Evolutionary conservation across 805 yeast species (phyloP).

Genomic region (Hanseniaspora thailandica): DNA sequence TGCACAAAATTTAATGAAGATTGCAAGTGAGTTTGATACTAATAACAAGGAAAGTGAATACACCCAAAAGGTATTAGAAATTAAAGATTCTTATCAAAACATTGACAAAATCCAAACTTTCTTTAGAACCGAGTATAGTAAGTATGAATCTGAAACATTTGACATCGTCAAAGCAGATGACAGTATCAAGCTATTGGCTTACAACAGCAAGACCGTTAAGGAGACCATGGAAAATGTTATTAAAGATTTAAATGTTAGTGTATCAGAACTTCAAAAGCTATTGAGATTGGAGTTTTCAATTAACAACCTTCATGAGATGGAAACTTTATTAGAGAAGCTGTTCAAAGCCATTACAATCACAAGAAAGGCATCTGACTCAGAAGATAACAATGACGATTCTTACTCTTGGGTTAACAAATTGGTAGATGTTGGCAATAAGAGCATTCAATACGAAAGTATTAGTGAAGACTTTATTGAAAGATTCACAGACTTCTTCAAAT

Average conservation of each 20-base stretch:
- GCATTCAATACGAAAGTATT: slow-evolving; percentile 46
- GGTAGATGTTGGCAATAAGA: slow-evolving; percentile 58
- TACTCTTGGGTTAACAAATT: slow-evolving; percentile 26
- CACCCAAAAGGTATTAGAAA: slow-evolving; percentile 33
- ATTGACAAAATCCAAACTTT: slow-evolving; percentile 44
- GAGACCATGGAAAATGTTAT: slow-evolving; percentile 58
- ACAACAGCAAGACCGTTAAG: slow-evolving; percentile 67
- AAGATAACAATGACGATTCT: slow-evolving; percentile 31
- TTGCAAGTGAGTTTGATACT: neutral
- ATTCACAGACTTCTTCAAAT: slow-evolving; percentile 34
- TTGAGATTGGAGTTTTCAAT: slow-evolving; percentile 39
- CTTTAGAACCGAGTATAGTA: slow-evolving; percentile 49
- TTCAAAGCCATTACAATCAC: slow-evolving; percentile 57
- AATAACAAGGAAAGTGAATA: neutral
- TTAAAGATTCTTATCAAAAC: slow-evolving; percentile 43
- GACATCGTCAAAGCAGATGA: slow-evolving; percentile 63
- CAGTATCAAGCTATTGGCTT: slow-evolving; percentile 72
- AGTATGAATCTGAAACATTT: slow-evolving; percentile 56
- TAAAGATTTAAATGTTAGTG: slow-evolving; percentile 57
- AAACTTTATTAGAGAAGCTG: slow-evolving; percentile 43
- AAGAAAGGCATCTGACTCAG: neutral
- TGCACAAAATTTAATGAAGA: slow-evolving; percentile 32
- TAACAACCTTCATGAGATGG: slow-evolving; percentile 38
- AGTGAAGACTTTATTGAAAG: slow-evolving; percentile 40
- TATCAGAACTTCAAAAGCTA: slow-evolving; percentile 39